Conservation (phyloP, 345 rosid genomes). For the Euphorbia lathyris region DNA sequence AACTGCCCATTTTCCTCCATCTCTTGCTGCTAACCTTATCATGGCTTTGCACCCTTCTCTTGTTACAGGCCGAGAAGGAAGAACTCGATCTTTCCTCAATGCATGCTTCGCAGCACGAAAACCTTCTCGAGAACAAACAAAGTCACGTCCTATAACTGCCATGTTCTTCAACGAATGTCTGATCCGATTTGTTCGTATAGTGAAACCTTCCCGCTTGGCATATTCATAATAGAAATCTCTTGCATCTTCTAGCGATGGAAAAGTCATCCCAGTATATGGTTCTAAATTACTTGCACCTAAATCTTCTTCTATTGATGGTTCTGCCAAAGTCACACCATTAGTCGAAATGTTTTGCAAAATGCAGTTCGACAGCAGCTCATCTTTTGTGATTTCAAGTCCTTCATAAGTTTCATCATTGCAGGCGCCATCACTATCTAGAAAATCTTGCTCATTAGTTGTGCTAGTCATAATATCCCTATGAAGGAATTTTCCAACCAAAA, state of each 20-base stretch:
- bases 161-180: conserved; percentile 37
- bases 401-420: conserved; percentile 29
- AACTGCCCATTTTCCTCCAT: conserved; percentile 38
- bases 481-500: neutral
- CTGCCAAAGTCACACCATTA: conserved; percentile 19
- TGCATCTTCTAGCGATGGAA: conserved; percentile 34
- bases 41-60: conserved; percentile 51
- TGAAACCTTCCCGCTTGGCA: conserved; percentile 37
- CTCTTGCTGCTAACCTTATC: conserved; percentile 47
- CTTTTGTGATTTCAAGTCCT: conserved; percentile 17
- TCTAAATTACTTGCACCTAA: conserved; percentile 18
- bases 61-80: conserved; percentile 40
- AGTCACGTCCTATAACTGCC: conserved; percentile 40
- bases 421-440: conserved; percentile 24
- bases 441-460: conserved; percentile 11
- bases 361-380: conserved; percentile 17
- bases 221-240: conserved; percentile 43
- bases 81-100: conserved; percentile 37
- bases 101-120: conserved; percentile 36
- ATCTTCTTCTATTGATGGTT: conserved; percentile 18
- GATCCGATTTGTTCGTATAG: conserved; percentile 38
- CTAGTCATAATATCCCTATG: conserved; percentile 22
- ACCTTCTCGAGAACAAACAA: conserved; percentile 42
- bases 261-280: conserved; percentile 33
- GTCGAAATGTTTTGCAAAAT: conserved; percentile 8